Evolutionary conservation across 108 stramenopile species (phyloP).

Genomic region (Stephanodiscus triporus): DNA sequence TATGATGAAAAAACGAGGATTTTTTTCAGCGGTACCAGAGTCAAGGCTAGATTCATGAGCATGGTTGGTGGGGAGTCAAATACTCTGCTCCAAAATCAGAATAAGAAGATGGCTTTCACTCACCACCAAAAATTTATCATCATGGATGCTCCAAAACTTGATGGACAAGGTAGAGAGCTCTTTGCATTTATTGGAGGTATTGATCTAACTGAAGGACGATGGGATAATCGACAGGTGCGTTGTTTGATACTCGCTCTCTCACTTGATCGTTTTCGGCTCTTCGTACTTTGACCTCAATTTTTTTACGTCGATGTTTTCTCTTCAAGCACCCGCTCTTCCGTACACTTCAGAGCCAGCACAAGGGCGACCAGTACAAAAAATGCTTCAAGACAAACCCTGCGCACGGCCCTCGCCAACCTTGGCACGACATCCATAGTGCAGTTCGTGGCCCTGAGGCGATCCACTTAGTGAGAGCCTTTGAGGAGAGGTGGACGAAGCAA

Average conservation of each 20-base stretch:
- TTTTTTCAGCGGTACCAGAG: conserved; percentile 41
- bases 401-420: conserved; percentile 55
- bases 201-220: conserved; percentile 66
- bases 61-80: conserved; percentile 46
- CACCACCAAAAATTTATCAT: conserved; percentile 59
- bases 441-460: conserved; percentile 52
- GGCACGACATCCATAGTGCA: conserved; percentile 62
- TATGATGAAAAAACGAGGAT: conserved; percentile 42
- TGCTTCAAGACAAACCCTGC: conserved; percentile 33
- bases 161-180: conserved; percentile 33
- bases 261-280: not conserved
- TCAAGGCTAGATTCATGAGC: conserved; percentile 38
- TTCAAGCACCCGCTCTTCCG: conserved; percentile 49
- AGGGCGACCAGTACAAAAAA: conserved; percentile 43
- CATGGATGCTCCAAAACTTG: conserved; percentile 45
- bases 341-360: conserved; percentile 44
- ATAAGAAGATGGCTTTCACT: conserved; percentile 48
- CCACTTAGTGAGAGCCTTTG: conserved; percentile 52
- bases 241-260: not conserved
- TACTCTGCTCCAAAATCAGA: conserved; percentile 22
- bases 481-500: conserved; percentile 60
- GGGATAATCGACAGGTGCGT: conserved; percentile 54
- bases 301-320: not conserved
- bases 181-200: conserved; percentile 74
- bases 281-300: not conserved